Conservation (phyloP, 2,329 filamentous ascomycete species). For the Metarhizium sp. region DNA sequence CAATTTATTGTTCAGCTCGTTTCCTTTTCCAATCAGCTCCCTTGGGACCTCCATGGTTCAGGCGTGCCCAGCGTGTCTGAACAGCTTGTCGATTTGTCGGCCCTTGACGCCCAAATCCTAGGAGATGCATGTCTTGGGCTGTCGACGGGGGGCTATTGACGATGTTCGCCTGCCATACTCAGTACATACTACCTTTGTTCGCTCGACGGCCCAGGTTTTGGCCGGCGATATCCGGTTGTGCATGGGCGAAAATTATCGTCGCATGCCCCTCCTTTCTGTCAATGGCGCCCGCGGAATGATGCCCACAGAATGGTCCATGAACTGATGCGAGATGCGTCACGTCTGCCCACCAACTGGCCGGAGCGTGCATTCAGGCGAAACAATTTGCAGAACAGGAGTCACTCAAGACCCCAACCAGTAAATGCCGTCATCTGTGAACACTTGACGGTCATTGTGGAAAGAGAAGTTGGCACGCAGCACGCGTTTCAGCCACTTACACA, state of each 20-base stretch:
- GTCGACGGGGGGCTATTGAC: neutral
- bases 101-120: neutral
- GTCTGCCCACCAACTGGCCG: no score
- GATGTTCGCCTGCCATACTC: neutral
- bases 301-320: neutral
- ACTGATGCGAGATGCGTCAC: neutral
- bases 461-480: no score
- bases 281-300: neutral
- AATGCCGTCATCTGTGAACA: no score
- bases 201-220: neutral
- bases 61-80: neutral
- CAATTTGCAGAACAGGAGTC: neutral
- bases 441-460: no score
- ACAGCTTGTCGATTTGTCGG: neutral
- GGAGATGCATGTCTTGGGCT: neutral
- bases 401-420: no score
- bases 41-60: neutral
- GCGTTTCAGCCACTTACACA: no score
- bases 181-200: no score
- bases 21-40: neutral
- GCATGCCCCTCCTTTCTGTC: neutral
- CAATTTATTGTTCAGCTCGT: neutral
- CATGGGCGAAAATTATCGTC: neutral
- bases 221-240: neutral
- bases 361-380: neutral